Conservation (phyloP, 2,329 filamentous ascomycete species). For the Fusarium caatingaense region DNA sequence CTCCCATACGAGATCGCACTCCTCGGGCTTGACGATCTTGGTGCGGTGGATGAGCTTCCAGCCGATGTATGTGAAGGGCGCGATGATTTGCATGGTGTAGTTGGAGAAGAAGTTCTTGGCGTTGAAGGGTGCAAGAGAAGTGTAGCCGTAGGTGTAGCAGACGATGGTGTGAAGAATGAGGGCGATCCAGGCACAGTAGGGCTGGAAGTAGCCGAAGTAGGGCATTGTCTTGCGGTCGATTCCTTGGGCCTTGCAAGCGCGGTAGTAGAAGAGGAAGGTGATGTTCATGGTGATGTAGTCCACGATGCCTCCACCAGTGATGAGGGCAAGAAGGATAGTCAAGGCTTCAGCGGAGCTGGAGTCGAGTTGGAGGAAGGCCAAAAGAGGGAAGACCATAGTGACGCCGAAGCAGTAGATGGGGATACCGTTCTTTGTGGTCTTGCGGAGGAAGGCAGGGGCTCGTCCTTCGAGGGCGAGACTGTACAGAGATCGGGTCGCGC, state of each 20-base stretch:
- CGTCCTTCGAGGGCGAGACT: constrained; percentile 66
- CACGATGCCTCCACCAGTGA: constrained; percentile 61
- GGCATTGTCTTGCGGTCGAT: constrained; percentile 58
- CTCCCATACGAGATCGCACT: constrained; percentile 67
- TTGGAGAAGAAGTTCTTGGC: constrained; percentile 57
- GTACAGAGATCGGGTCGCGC: constrained; percentile 65
- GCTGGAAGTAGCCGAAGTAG: constrained; percentile 58
- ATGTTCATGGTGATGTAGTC: constrained; percentile 65
- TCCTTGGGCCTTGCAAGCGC: constrained; percentile 62
- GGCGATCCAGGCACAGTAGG: constrained; percentile 36
- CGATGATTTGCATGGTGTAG: constrained; percentile 63
- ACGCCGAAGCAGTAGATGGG: constrained; percentile 63
- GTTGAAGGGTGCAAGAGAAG: constrained; percentile 62
- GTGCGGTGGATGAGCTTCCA: constrained; percentile 71
- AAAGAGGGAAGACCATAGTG: constrained; percentile 59
- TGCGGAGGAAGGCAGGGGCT: constrained; percentile 62
- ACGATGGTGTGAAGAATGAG: constrained; percentile 38
- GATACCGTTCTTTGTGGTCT: constrained; percentile 66
- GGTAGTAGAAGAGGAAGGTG: constrained; percentile 69
- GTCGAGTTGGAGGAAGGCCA: constrained; percentile 59
- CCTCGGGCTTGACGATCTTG: constrained; percentile 58
- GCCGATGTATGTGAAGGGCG: constrained; percentile 59
- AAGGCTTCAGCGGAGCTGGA: constrained; percentile 55
- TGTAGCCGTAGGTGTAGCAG: constrained; percentile 62
- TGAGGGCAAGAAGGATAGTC: constrained; percentile 59